Conservation (phyloP, 2,329 filamentous ascomycete species). For the Trichoderma sp. region DNA sequence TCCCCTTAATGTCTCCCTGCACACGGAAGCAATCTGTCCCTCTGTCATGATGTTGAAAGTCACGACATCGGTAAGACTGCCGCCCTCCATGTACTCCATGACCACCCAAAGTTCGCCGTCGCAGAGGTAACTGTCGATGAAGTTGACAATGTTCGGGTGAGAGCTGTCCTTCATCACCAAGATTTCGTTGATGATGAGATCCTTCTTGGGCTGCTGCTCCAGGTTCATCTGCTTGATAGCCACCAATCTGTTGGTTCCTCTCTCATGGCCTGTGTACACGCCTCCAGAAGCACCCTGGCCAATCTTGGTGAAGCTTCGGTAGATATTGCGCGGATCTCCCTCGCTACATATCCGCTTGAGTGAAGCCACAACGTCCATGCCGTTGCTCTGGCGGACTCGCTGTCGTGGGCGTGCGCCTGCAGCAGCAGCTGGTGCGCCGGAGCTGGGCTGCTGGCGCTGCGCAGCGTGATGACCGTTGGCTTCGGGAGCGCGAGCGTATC, state of each 20-base stretch:
- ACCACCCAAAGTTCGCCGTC: conserved; percentile 95
- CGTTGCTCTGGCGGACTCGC: conserved; percentile 76
- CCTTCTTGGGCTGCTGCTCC: conserved; percentile 98
- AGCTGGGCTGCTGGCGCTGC: conserved; percentile 43
- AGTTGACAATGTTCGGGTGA: conserved; percentile 98
- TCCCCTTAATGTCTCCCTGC: conserved; percentile 87
- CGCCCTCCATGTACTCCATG: conserved; percentile 99
- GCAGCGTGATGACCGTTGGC: conserved; percentile 39
- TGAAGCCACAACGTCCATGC: conserved; percentile 78
- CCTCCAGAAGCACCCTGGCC: conserved; percentile 96
- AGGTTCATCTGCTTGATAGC: conserved; percentile 99
- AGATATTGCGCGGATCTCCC: conserved; percentile 86
- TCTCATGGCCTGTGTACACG: conserved; percentile 89
- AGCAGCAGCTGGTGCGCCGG: conserved; percentile 41
- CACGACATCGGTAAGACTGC: conserved; percentile 95
- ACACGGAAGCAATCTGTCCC: conserved; percentile 94
- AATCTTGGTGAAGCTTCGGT: conserved; percentile 88
- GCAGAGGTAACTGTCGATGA: conserved; percentile 94
- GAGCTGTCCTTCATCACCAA: conserved; percentile 99
- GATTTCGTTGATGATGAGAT: conserved; percentile 98
- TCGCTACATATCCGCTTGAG: conserved; percentile 89
- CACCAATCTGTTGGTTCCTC: conserved; percentile 81
- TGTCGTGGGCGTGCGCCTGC: conserved; percentile 72
- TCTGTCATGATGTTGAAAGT: conserved; percentile 99
- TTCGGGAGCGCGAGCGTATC: conserved; percentile 39